Evolutionary conservation across 352 stramenopile species (phyloP).

Genomic region (Phytophthora chlamydospora): DNA sequence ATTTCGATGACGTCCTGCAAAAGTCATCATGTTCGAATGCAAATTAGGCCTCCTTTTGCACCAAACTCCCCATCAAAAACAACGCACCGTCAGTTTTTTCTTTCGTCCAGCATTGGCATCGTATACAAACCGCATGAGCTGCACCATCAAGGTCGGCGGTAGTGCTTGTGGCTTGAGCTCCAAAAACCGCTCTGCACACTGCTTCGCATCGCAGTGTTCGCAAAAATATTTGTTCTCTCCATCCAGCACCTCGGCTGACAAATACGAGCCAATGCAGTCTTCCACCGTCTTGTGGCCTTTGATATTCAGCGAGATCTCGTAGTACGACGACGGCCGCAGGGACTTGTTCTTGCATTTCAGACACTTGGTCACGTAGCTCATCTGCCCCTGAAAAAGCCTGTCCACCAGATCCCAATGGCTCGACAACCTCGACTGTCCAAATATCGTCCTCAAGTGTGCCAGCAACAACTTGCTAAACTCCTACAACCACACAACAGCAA

Average conservation of each 20-base stretch:
- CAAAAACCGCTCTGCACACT: conserved; percentile 77
- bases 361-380: conserved; percentile 88
- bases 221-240: conserved; percentile 91
- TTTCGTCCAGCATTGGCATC: conserved; percentile 72
- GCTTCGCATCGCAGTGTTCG: conserved; percentile 73
- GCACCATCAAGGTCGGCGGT: conserved; percentile 76
- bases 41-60: too few relatives aligned
- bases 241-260: conserved; percentile 76
- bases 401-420: conserved; percentile 74
- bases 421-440: conserved; percentile 61
- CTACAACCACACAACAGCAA: conserved; percentile 34
- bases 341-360: conserved; percentile 73
- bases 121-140: conserved; percentile 89
- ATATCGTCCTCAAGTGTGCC: conserved; percentile 78
- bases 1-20: conserved; percentile 86
- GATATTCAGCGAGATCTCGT: conserved; percentile 90
- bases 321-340: conserved; percentile 69
- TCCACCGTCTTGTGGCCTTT: conserved; percentile 80
- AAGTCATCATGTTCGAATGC: conserved; percentile 1
- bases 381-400: conserved; percentile 79
- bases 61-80: background rate
- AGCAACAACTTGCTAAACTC: conserved; percentile 90
- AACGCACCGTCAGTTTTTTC: conserved; percentile 85
- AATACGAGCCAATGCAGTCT: conserved; percentile 73
- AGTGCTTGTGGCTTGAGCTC: conserved; percentile 61